These are phyloP conservation scores for Plenodomus tracheiphilus DNA, from an alignment of 2,329 filamentous ascomycete genomes.

Conservation along the genomic window DNA sequence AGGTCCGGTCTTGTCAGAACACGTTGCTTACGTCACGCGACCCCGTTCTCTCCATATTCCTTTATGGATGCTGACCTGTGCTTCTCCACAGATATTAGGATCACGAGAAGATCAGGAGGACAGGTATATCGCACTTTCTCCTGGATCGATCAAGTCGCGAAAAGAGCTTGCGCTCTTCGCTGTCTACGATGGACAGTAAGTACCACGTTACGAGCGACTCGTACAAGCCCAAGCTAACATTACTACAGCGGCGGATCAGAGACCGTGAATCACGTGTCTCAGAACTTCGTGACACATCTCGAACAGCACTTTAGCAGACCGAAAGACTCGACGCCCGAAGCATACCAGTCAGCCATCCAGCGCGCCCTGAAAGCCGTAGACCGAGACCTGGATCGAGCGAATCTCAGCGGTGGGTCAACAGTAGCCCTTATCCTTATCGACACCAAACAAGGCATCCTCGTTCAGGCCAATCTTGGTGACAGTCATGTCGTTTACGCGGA, in stretches of 20 bases:
- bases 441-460: constrained; percentile 22
- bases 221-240: constrained; percentile 4
- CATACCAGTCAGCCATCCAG: constrained; percentile 27
- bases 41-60: constrained; percentile 14
- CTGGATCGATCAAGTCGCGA: constrained; percentile 22
- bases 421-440: constrained; percentile 27
- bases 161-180: constrained; percentile 28
- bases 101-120: constrained; percentile 28
- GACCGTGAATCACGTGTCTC: constrained; percentile 19
- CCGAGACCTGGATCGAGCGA: constrained; percentile 16
- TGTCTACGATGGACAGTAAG: constrained; percentile 32
- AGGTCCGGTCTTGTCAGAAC: constrained; percentile 5
- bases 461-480: constrained; percentile 28
- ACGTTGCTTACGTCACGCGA: constrained; percentile 7
- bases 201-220: not conserved
- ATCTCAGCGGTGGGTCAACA: constrained; percentile 27
- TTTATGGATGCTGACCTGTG: not conserved
- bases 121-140: constrained; percentile 19
- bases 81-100: constrained; percentile 22
- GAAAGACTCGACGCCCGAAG: constrained; percentile 16
- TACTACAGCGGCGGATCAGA: constrained; percentile 21
- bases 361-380: constrained; percentile 24
- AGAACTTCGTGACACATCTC: constrained; percentile 21
- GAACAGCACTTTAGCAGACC: constrained; percentile 21
- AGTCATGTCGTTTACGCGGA: constrained; percentile 25